A percentile compares a stretch with the other conserved stretches of the same genome.
Evolutionary conservation across 2,329 filamentous ascomycete species (phyloP).

Genomic region (Neofusicoccum kwambonambiense): DNA sequence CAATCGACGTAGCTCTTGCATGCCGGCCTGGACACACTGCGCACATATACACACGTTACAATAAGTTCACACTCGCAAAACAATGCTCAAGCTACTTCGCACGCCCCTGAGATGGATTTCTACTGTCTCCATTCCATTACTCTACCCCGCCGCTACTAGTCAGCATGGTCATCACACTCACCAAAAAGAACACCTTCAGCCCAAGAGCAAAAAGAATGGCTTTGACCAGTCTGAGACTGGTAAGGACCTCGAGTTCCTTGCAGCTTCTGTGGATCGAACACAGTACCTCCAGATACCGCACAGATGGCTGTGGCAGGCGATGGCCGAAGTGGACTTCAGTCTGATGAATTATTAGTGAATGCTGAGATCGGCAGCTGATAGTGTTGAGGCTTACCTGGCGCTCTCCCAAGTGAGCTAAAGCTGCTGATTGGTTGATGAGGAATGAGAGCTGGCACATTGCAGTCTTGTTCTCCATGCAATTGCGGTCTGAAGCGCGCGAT

Average conservation of each 20-base stretch:
- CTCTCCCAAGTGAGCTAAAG: conserved; percentile 40
- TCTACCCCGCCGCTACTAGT: too few species aligned
- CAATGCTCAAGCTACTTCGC: too few species aligned
- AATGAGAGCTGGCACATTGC: not conserved
- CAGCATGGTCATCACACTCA: not conserved
- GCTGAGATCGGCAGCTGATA: not conserved
- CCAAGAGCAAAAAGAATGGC: not conserved
- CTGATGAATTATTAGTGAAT: conserved; percentile 19
- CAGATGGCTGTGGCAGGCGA: conserved; percentile 20
- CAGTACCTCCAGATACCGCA: conserved; percentile 39
- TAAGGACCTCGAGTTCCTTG: conserved; percentile 19
- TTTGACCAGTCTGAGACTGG: conserved; percentile 4
- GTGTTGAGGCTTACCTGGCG: conserved; percentile 23
- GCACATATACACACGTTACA: too few species aligned
- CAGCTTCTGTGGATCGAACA: conserved; percentile 39
- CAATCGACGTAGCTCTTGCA: too few species aligned
- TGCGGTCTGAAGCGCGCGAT: too few species aligned
- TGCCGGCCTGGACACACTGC: too few species aligned
- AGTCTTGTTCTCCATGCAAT: not conserved
- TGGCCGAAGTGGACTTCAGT: conserved; percentile 36
- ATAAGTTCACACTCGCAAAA: too few species aligned
- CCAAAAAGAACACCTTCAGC: not conserved
- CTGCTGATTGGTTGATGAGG: conserved; percentile 20
- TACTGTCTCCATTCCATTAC: too few species aligned
- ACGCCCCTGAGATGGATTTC: too few species aligned